Evolutionary conservation across 306 rosid species (phyloP).

Genomic region (Prunus padus): DNA sequence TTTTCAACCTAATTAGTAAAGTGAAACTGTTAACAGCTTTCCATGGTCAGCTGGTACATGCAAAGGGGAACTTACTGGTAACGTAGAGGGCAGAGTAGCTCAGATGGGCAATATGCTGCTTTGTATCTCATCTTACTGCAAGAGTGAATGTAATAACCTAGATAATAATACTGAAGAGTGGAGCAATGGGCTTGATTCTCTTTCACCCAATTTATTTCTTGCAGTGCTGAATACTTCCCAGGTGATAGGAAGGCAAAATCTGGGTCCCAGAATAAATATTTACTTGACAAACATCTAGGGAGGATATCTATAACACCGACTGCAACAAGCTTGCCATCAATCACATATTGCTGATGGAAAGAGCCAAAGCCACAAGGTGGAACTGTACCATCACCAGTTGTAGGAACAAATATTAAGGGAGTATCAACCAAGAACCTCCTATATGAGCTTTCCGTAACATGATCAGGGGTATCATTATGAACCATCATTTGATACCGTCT

Average conservation of each 20-base stretch:
- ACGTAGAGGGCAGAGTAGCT: conserved; percentile 89
- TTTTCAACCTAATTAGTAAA: not conserved
- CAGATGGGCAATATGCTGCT: conserved; percentile 84
- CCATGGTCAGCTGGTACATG: conserved; percentile 4
- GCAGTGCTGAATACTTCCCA: conserved; percentile 89
- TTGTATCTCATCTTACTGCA: conserved; percentile 95
- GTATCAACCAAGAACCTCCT: conserved; percentile 78
- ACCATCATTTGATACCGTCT: conserved; percentile 69
- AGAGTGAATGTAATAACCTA: conserved; percentile 94
- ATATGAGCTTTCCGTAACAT: conserved; percentile 64
- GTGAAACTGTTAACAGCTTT: not conserved
- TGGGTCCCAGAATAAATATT: conserved; percentile 98
- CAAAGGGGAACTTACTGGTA: conserved; percentile 66
- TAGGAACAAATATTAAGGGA: conserved; percentile 64
- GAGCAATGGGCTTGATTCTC: conserved; percentile 74
- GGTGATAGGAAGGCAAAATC: conserved; percentile 89
- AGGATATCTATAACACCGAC: conserved; percentile 97
- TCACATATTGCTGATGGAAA: conserved; percentile 90
- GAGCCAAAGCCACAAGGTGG: conserved; percentile 97
- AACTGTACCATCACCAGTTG: conserved; percentile 63
- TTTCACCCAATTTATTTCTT: conserved; percentile 90
- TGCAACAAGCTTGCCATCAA: conserved; percentile 81
- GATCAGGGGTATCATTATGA: conserved; percentile 74
- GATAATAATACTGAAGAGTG: conserved; percentile 83
- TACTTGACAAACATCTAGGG: conserved; percentile 91